Conservation (phyloP, 192 early-diverging fungal species). For the Physocladia obscura region DNA sequence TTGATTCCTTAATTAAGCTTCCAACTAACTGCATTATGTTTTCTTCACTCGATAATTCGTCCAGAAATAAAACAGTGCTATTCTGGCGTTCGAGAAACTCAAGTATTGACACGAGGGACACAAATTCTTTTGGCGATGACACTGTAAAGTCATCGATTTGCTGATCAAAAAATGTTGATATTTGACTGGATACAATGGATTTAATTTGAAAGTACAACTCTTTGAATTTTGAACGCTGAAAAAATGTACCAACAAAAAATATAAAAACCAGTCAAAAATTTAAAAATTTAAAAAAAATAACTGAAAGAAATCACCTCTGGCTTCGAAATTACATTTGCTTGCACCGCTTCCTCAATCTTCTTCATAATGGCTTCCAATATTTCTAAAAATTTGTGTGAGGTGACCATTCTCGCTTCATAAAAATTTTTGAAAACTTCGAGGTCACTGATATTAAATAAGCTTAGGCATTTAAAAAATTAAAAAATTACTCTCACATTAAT, state of each 20-base stretch:
- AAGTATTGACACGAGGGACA: neutral
- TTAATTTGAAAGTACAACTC: neutral
- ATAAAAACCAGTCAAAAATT: neutral
- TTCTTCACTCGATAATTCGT: neutral
- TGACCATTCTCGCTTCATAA: conserved; percentile 18
- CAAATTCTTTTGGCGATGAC: conserved; percentile 7
- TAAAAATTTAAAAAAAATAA: neutral
- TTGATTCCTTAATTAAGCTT: conserved; percentile 12
- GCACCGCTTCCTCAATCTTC: neutral
- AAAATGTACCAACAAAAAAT: neutral
- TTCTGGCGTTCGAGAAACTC: conserved; percentile 1
- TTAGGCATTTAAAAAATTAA: neutral
- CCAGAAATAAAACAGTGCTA: neutral
- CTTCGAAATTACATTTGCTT: conserved; percentile 3
- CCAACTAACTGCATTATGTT: neutral
- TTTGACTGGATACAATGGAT: conserved; percentile 10
- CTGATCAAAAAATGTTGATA: conserved; percentile 36
- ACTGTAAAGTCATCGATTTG: neutral
- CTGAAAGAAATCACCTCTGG: conserved; percentile 4
- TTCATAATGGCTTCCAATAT: neutral
- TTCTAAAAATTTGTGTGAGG: conserved; percentile 3
- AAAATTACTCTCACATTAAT: conserved; percentile 22
- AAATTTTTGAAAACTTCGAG: conserved; percentile 23
- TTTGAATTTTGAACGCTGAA: conserved; percentile 20
- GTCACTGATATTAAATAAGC: conserved; percentile 2